Percentiles rank a stretch among this genome's conserved stretches.
phyloP scores from a whole-genome alignment of 305 asterid species.

The Fraxinus nigra region DNA sequence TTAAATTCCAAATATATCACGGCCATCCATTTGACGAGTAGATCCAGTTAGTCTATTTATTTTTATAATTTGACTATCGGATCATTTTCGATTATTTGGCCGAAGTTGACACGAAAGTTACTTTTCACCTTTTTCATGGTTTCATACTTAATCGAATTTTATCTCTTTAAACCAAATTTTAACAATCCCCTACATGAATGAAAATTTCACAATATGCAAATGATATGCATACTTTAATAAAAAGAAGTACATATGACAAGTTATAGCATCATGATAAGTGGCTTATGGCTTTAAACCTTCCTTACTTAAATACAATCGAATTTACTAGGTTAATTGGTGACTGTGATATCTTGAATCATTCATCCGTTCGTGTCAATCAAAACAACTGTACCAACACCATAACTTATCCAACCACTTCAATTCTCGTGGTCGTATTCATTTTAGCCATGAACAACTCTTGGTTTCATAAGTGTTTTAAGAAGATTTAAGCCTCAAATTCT shows the following conservation, averaged over 20 bases:
- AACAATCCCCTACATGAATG: background rate
- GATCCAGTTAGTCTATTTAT: background rate
- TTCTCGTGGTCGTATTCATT: background rate
- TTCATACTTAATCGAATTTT: background rate
- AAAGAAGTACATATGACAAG: background rate
- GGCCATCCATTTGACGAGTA: background rate
- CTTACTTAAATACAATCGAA: background rate
- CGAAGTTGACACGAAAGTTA: background rate
- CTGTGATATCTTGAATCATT: background rate
- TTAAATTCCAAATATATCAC: background rate
- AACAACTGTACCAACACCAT: background rate
- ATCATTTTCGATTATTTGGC: background rate
- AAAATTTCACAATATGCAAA: background rate
- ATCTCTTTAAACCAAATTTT: background rate
- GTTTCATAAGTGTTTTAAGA: background rate
- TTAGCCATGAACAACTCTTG: background rate
- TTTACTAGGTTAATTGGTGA: background rate
- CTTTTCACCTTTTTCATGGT: background rate
- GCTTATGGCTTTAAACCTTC: background rate
- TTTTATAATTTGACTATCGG: background rate
- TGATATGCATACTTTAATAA: background rate
- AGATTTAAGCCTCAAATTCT: background rate
- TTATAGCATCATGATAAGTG: background rate
- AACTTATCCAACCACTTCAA: background rate
- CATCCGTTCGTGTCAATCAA: background rate